Evolutionary conservation across 441 rosid species (phyloP).

Genomic region (Omphalea diandra): DNA sequence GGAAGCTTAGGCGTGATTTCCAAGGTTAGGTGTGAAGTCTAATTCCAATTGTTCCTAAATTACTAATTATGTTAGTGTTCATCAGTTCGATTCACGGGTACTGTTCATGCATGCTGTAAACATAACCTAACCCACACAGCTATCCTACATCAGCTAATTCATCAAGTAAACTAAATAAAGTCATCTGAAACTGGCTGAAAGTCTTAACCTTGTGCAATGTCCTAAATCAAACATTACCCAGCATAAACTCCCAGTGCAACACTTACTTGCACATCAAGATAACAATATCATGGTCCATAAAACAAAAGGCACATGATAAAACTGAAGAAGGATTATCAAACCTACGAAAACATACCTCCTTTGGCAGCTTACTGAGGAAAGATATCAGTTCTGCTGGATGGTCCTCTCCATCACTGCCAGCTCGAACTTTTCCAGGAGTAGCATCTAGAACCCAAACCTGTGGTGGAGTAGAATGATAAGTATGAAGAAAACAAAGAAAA

Average conservation of each 20-base stretch:
- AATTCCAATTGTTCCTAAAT: no score
- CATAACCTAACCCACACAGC: no score
- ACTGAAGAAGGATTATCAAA: background rate
- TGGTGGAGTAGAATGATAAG: background rate
- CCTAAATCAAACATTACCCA: conserved; percentile 2
- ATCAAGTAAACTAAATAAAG: background rate
- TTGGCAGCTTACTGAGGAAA: conserved; percentile 63
- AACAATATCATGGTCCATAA: background rate
- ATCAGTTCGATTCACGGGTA: no score
- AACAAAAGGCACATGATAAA: background rate
- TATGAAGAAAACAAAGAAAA: background rate
- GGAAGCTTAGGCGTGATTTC: no score
- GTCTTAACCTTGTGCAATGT: no score
- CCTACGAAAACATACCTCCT: conserved; percentile 48
- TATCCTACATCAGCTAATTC: no score
- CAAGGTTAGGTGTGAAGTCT: no score
- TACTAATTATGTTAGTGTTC: no score
- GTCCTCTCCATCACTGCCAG: conserved; percentile 87
- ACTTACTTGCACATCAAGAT: background rate
- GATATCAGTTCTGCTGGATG: conserved; percentile 87
- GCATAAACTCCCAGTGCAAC: background rate
- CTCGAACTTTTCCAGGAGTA: conserved; percentile 91
- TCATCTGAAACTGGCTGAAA: background rate
- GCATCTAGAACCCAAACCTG: conserved; percentile 98
- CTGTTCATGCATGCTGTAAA: no score